These are phyloP conservation scores for Microascus cirrosus DNA, from an alignment of 2,329 filamentous ascomycete species.

Conservation along the genomic window DNA sequence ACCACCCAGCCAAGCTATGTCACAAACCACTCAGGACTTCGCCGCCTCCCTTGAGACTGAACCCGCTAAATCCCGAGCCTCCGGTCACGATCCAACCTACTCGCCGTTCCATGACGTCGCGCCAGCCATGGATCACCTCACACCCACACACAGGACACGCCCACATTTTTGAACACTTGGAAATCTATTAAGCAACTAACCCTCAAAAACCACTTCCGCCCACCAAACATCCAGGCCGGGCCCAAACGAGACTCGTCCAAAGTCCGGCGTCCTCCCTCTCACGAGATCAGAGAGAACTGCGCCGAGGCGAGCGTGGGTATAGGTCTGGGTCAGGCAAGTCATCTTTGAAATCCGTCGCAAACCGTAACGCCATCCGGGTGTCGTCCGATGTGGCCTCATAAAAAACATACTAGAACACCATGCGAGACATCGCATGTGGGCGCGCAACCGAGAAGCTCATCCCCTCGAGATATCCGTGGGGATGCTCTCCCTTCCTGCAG, in stretches of 20 bases:
- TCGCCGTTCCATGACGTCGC: neutral
- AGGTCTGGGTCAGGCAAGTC: constrained; percentile 4
- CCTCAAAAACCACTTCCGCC: neutral
- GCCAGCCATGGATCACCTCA: neutral
- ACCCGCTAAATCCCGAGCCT: neutral
- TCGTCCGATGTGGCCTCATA: constrained; percentile 2
- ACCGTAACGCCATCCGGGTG: constrained; percentile 3
- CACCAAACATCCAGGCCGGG: neutral
- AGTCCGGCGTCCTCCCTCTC: neutral
- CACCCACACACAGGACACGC: neutral
- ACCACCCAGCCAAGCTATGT: neutral
- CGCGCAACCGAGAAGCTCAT: neutral
- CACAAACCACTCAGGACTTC: neutral
- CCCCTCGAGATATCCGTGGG: neutral
- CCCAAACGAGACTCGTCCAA: neutral
- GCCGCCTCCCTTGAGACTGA: neutral
- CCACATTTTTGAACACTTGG: neutral
- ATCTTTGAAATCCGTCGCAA: neutral
- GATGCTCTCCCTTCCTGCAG: neutral
- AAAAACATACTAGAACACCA: neutral
- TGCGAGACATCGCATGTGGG: neutral
- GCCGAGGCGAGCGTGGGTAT: constrained; percentile 4
- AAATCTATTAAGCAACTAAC: neutral
- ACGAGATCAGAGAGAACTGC: neutral
- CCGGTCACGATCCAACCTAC: neutral